phyloP scores from a whole-genome alignment of 305 asterid species.

The Andrographis paniculata region DNA sequence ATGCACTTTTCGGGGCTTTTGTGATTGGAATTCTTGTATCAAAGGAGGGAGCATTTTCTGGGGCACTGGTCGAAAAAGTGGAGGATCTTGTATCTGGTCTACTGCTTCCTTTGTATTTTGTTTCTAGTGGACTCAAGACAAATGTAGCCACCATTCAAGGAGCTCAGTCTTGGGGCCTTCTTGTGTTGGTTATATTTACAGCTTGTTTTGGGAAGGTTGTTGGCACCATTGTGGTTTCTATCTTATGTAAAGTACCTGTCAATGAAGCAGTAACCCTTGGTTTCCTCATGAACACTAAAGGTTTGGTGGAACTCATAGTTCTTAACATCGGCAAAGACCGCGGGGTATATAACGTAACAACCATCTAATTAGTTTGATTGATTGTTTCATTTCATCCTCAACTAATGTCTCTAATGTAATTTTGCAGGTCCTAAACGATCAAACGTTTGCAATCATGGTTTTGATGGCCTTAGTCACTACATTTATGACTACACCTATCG shows the following conservation, averaged over 20 bases:
- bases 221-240: constrained; percentile 45
- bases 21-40: constrained; percentile 61
- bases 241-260: constrained; percentile 42
- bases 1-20: constrained; percentile 77
- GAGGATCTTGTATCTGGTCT: constrained; percentile 76
- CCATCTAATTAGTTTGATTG: constrained; percentile 1
- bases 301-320: constrained; percentile 66
- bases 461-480: constrained; percentile 81
- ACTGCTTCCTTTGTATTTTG: constrained; percentile 64
- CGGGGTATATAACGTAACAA: constrained; percentile 35
- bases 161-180: constrained; percentile 72
- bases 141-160: constrained; percentile 63
- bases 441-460: constrained; percentile 71
- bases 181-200: constrained; percentile 45
- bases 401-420: not conserved
- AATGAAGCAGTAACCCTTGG: constrained; percentile 54
- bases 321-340: constrained; percentile 72
- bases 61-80: constrained; percentile 54
- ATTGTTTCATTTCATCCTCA: too few relatives aligned
- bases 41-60: constrained; percentile 59
- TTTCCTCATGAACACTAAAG: constrained; percentile 70
- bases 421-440: constrained; percentile 65
- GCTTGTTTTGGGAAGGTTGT: constrained; percentile 63
- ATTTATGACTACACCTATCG: constrained; percentile 68
- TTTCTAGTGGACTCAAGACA: constrained; percentile 67